Conservation (phyloP, 768 basidiomycete genomes). For the Auricularia heimuer region DNA sequence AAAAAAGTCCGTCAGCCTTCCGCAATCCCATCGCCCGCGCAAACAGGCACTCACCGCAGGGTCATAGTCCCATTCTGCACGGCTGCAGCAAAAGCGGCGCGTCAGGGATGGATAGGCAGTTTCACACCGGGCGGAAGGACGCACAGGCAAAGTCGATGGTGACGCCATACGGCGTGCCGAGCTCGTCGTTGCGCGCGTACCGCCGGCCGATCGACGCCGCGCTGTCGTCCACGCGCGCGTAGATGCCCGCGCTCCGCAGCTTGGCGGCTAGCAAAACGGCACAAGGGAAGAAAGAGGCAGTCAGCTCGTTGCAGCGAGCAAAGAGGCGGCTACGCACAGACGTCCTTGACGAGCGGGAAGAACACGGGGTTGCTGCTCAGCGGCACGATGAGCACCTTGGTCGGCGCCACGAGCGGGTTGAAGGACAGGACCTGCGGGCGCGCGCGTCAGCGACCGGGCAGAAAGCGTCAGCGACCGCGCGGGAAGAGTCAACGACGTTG, state of each 20-base stretch:
- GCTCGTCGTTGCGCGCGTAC: constrained; percentile 95
- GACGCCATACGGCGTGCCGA: constrained; percentile 94
- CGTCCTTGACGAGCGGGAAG: constrained; percentile 71
- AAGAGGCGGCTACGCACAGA: constrained; percentile 55
- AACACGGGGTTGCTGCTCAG: constrained; percentile 81
- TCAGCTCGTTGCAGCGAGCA: no score
- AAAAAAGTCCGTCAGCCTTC: background rate
- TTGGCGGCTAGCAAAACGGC: constrained; percentile 52
- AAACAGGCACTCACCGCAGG: constrained; percentile 52
- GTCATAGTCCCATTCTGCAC: constrained; percentile 90
- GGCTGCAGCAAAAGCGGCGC: constrained; percentile 35
- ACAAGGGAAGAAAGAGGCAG: background rate
- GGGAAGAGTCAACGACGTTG: background rate
- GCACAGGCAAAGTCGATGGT: constrained; percentile 91
- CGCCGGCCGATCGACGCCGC: constrained; percentile 92
- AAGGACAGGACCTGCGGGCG: constrained; percentile 72
- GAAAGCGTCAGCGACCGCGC: background rate
- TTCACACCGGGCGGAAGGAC: constrained; percentile 16
- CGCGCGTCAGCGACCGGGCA: constrained; percentile 9
- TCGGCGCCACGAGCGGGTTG: constrained; percentile 83
- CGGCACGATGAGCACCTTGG: constrained; percentile 94
- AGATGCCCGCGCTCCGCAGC: constrained; percentile 79
- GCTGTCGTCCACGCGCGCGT: constrained; percentile 92
- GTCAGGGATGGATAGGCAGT: background rate
- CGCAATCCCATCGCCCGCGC: background rate